Conservation (phyloP, 768 basidiomycete species). For the Pilatotrama ljubarskyi region DNA sequence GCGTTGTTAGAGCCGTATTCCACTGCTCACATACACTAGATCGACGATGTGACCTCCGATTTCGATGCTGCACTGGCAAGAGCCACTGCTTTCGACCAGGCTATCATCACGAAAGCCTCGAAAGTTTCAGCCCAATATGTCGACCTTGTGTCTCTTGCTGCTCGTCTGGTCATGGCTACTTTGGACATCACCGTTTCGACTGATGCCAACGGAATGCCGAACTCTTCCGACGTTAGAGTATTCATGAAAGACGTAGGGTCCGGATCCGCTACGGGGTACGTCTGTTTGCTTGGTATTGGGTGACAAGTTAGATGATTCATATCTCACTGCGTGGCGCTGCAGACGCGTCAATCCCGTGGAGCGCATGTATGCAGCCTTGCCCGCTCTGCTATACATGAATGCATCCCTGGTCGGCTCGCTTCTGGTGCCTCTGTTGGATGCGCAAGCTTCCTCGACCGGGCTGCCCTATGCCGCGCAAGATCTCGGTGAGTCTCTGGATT, state of each 20-base stretch:
- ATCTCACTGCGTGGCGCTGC: not conserved
- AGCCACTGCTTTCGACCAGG: slow-evolving; percentile 24
- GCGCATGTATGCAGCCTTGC: slow-evolving; percentile 32
- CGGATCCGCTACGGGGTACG: not conserved
- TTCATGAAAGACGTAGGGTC: slow-evolving; percentile 18
- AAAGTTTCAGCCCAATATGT: slow-evolving; percentile 24
- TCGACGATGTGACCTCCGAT: slow-evolving; percentile 21
- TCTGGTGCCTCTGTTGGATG: slow-evolving; percentile 31
- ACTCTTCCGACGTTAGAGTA: slow-evolving; percentile 29
- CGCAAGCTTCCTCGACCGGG: slow-evolving; percentile 20
- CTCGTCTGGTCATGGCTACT: slow-evolving; percentile 28
- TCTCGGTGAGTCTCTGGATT: slow-evolving; percentile 22
- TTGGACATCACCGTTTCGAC: slow-evolving; percentile 29
- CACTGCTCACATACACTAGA: slow-evolving; percentile 4
- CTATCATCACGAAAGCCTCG: slow-evolving; percentile 24
- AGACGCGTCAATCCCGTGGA: slow-evolving; percentile 35
- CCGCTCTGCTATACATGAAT: slow-evolving; percentile 33
- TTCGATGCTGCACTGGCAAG: slow-evolving; percentile 17
- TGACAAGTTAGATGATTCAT: too few relatives aligned
- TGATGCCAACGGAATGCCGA: slow-evolving; percentile 16
- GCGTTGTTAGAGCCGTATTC: not conserved
- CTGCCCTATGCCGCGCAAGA: slow-evolving; percentile 29
- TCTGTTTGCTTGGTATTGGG: not conserved
- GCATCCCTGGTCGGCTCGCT: slow-evolving; percentile 29
- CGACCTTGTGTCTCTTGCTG: slow-evolving; percentile 28